Percentiles rank a stretch among this genome's conserved stretches.
Conservation (phyloP, 306 rosid genomes). For the Corylus heterophylla region DNA sequence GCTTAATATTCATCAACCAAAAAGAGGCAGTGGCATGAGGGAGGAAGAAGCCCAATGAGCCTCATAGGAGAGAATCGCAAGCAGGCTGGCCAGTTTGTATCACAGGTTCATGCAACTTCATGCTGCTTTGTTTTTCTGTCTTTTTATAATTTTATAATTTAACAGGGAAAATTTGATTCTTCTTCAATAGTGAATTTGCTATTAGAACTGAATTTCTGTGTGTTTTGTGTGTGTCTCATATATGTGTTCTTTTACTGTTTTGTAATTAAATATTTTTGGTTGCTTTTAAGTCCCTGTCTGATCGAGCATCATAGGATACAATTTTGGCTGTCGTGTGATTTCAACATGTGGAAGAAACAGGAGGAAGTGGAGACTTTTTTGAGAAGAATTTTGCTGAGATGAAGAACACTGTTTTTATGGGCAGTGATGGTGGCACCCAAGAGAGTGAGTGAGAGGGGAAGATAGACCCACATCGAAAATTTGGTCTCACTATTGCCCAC, state of each 20-base stretch:
- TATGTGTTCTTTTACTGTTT: conserved; percentile 11
- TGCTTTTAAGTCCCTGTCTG: conserved; percentile 24
- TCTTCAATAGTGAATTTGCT: not conserved
- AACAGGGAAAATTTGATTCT: conserved; percentile 2
- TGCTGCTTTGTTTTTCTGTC: not conserved
- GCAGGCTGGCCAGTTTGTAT: conserved; percentile 43
- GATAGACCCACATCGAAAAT: conserved; percentile 39
- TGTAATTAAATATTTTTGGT: conserved; percentile 4
- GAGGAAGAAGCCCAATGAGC: conserved; percentile 55
- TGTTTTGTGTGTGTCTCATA: conserved; percentile 3
- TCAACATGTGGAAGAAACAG: conserved; percentile 32
- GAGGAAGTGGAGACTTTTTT: conserved; percentile 39
- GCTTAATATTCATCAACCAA: too few relatives aligned
- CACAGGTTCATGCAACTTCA: conserved; percentile 41
- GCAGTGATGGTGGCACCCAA: conserved; percentile 39
- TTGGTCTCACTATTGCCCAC: conserved; percentile 45
- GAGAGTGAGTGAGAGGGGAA: conserved; percentile 6
- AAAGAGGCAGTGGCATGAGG: conserved; percentile 47
- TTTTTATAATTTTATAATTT: not conserved
- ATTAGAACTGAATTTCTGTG: conserved; percentile 17
- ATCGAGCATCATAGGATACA: conserved; percentile 10
- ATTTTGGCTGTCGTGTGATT: conserved; percentile 13
- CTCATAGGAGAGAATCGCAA: conserved; percentile 44
- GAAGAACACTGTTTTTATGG: conserved; percentile 26
- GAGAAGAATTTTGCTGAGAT: conserved; percentile 24